These are phyloP conservation scores for Leccinum truebloodii DNA, from an alignment of 768 basidiomycete species.

Conservation along the genomic window DNA sequence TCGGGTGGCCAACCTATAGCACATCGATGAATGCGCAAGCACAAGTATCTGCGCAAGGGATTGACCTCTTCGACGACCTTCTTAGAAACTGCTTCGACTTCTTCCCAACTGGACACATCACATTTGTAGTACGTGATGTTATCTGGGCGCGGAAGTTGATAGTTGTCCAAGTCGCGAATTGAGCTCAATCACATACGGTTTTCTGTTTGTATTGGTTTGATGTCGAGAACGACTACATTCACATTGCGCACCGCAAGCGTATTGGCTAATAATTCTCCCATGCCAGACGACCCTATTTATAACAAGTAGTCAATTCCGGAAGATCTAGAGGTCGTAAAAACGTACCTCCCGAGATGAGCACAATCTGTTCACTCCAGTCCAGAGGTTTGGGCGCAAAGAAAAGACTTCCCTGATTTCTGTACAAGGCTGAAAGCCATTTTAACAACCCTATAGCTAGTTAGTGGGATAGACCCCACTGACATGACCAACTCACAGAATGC, in stretches of 20 bases:
- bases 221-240: constrained; percentile 82
- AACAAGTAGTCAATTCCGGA: background rate
- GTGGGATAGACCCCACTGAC: background rate
- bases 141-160: constrained; percentile 42
- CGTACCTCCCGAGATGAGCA: constrained; percentile 89
- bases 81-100: constrained; percentile 75
- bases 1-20: constrained; percentile 78
- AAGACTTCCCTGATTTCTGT: constrained; percentile 71
- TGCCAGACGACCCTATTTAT: constrained; percentile 76
- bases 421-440: constrained; percentile 69
- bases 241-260: constrained; percentile 83
- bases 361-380: constrained; percentile 88
- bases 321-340: background rate
- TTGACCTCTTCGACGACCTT: constrained; percentile 76
- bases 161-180: background rate
- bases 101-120: constrained; percentile 87
- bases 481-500: constrained; percentile 59
- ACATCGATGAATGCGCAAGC: constrained; percentile 1
- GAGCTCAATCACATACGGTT: constrained; percentile 53
- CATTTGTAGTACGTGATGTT: constrained; percentile 87
- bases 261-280: constrained; percentile 86
- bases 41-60: background rate
- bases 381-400: constrained; percentile 60
- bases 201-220: constrained; percentile 74
- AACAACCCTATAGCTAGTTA: constrained; percentile 52